Base-by-base conservation (phyloP, 1,284 basidiomycete species). In the Pholiota adiposa region DNA sequence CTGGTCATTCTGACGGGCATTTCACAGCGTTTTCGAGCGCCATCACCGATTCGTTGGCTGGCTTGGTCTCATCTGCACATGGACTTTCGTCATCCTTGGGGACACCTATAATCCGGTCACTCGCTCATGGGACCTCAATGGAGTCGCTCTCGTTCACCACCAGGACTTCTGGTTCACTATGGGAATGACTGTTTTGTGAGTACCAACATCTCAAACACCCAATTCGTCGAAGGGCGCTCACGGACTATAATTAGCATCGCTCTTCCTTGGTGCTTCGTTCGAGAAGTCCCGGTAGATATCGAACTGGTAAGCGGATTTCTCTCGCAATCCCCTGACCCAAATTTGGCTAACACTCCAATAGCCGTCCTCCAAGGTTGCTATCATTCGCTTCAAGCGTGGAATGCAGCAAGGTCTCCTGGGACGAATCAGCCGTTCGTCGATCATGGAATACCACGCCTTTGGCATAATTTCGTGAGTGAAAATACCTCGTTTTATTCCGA, bases 11-110 rank as follows among this genome's bases (percentile, higher is more conserved):
- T 63, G 46, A 67, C 12, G 14, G 14, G 21, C 27, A 53, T 16
- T 58, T 36, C 27, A 4, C 61, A 89, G 87, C 69, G 80, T 88
- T 25, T 90, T 90, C 67, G 90, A 92, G 70, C 82, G 87, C 51
- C 83, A 88, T 62, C 89, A 92, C 71, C 85, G 90, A 23, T 92
- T 92, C 71, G 79, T 87, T 54, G 90, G 90, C 40, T 92, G 90
- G 90, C 75, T 82, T 23, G 80, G 82, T 36, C 75, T 91, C 18
- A 70, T 85, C 61, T 77, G 81, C 63, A 89, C 84, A 31, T 89
- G 86, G 87, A 74, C 79, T 1, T 89, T 88, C 73, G 85, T 88
- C 16, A 83, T 90, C 54, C 75, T 89, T 49, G 81, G 82, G 31
- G 88, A 89, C 66, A 80, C 79, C 38, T 91, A 83, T 65, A 77